phyloP scores from a whole-genome alignment of 345 rosid species.

The Carallia pectinifolia region DNA sequence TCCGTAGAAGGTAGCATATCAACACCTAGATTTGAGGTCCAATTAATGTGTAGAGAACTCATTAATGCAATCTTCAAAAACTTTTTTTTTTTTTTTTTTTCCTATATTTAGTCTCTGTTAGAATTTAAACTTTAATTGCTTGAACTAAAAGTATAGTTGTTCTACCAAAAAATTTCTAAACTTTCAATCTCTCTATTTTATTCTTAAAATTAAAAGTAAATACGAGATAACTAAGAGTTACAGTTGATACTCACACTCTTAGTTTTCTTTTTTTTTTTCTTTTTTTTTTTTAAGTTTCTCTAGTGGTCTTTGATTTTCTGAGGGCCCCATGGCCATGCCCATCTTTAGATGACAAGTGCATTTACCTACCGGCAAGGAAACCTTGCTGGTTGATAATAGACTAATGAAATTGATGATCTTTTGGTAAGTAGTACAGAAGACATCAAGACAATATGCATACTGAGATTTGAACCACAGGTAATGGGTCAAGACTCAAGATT shows the following conservation, averaged over 20 bases:
- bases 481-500: too few species aligned
- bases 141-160: not conserved
- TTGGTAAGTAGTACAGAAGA: too few species aligned
- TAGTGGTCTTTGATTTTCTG: conserved; percentile 18
- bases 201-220: not conserved
- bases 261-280: not conserved
- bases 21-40: not conserved
- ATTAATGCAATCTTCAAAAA: not conserved
- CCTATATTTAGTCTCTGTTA: not conserved
- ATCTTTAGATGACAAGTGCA: conserved; percentile 13
- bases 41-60: not conserved
- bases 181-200: not conserved
- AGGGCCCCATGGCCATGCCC: conserved; percentile 6
- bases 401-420: not conserved
- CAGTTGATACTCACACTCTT: conserved; percentile 11
- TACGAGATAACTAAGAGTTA: not conserved
- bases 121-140: not conserved
- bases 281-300: not conserved
- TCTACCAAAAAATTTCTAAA: not conserved
- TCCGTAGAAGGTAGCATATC: not conserved
- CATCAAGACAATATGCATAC: too few species aligned
- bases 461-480: too few species aligned
- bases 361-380: conserved; percentile 22
- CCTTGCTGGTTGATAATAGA: not conserved
- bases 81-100: too few species aligned